phyloP scores from a whole-genome alignment of 352 stramenopile species.

The Aphanomyces cochlioides region DNA sequence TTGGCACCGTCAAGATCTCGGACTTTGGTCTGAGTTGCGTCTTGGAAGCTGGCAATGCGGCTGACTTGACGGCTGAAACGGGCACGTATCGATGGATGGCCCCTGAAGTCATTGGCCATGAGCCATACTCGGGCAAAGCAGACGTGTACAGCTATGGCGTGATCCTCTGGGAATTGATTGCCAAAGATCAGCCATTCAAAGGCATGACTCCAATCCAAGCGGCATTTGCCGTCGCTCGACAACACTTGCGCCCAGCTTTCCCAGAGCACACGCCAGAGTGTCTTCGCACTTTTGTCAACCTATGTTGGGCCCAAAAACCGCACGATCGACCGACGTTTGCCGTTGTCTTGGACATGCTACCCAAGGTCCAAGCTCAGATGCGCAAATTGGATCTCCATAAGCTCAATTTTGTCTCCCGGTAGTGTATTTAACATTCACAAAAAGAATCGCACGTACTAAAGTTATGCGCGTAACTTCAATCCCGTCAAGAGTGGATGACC shows the following conservation, averaged over 20 bases:
- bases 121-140: conserved; percentile 92
- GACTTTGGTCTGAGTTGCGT: conserved; percentile 86
- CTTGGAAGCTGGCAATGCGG: conserved; percentile 61
- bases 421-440: conserved; percentile 15
- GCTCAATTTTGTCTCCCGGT: conserved; percentile 50
- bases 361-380: conserved; percentile 70
- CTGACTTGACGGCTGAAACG: conserved; percentile 80
- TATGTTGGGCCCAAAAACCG: conserved; percentile 82
- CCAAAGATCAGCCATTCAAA: conserved; percentile 80
- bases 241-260: conserved; percentile 79
- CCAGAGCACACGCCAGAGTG: conserved; percentile 78
- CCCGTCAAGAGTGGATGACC: conserved; percentile 71
- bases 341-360: conserved; percentile 68
- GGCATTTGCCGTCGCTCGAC: conserved; percentile 78
- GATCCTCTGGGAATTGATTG: conserved; percentile 85
- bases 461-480: conserved; percentile 36
- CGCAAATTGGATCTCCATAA: conserved; percentile 87
- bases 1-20: conserved; percentile 83
- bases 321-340: conserved; percentile 68
- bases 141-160: conserved; percentile 94
- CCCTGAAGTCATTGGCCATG: conserved; percentile 90
- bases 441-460: not conserved
- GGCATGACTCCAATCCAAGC: conserved; percentile 81
- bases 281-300: conserved; percentile 74
- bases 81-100: conserved; percentile 94